Conservation (phyloP, 495 filamentous ascomycete genomes). For the Articulospora tetracladia region DNA sequence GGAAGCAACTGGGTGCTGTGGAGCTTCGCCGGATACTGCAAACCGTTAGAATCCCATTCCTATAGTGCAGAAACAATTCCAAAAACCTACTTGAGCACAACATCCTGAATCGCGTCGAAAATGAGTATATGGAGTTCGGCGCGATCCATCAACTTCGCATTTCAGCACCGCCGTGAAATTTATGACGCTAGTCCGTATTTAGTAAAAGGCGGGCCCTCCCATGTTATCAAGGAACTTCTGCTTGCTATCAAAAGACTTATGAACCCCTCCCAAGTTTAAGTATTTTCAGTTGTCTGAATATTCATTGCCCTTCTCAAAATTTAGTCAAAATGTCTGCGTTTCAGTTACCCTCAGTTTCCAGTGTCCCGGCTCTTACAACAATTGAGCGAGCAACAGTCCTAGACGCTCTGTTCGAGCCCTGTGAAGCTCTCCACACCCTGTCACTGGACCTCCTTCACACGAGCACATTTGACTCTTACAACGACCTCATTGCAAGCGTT, state of each 20-base stretch:
- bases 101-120: constrained; percentile 43
- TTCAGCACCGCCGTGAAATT: constrained; percentile 1
- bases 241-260: neutral
- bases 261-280: neutral
- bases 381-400: constrained; percentile 58
- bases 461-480: constrained; percentile 58
- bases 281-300: neutral
- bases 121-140: constrained; percentile 14
- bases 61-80: neutral
- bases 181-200: constrained; percentile 11
- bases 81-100: constrained; percentile 68
- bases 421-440: constrained; percentile 66
- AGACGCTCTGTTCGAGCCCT: constrained; percentile 86
- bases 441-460: constrained; percentile 61
- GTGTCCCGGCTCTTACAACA: constrained; percentile 51
- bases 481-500: constrained; percentile 55
- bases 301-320: neutral
- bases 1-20: constrained; percentile 91
- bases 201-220: neutral
- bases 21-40: constrained; percentile 93
- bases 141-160: constrained; percentile 9
- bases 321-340: constrained; percentile 21
- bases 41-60: constrained; percentile 21
- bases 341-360: constrained; percentile 46
- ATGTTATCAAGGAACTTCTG: neutral